Percentiles rank a stretch among this genome's conserved stretches.
Evolutionary conservation across 805 yeast genomes (phyloP).

Genomic region (Lipomyces sp.): DNA sequence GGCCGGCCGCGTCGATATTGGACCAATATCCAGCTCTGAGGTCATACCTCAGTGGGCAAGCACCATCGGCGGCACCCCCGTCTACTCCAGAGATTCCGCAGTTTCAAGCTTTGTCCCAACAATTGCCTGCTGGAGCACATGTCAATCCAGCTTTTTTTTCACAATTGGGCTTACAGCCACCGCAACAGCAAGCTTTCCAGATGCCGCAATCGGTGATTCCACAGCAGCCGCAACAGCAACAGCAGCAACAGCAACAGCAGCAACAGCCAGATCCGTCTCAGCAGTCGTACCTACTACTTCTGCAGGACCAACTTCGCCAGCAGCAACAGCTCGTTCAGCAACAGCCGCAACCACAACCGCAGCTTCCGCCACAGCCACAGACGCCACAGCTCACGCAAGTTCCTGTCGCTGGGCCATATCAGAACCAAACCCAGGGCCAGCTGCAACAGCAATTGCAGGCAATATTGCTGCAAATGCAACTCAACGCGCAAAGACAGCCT

Average conservation of each 20-base stretch:
- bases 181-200: neutral
- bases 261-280: neutral
- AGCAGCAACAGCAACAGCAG: slow-evolving; percentile 4
- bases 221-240: slow-evolving; percentile 1
- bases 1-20: neutral
- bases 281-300: slow-evolving; percentile 1
- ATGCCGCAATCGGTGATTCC: slow-evolving; percentile 2
- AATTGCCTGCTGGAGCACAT: slow-evolving; percentile 26
- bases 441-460: slow-evolving; percentile 23
- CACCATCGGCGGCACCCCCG: neutral
- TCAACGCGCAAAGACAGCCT: slow-evolving; percentile 4
- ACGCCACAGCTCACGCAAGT: neutral
- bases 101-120: slow-evolving; percentile 10
- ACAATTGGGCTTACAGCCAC: slow-evolving; percentile 6
- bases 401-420: neutral
- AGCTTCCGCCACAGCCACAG: slow-evolving; percentile 11
- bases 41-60: neutral
- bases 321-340: slow-evolving; percentile 14
- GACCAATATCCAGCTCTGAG: slow-evolving; percentile 3
- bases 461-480: slow-evolving; percentile 18
- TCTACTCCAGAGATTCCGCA: no score
- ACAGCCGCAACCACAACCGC: slow-evolving; percentile 11
- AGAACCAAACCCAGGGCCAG: slow-evolving; percentile 18
- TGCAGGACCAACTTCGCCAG: slow-evolving; percentile 16
- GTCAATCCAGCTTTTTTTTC: slow-evolving; percentile 27